Base-by-base conservation (phyloP, 371 early-diverging fungal species). In the Basidiobolus heterosporus region DNA sequence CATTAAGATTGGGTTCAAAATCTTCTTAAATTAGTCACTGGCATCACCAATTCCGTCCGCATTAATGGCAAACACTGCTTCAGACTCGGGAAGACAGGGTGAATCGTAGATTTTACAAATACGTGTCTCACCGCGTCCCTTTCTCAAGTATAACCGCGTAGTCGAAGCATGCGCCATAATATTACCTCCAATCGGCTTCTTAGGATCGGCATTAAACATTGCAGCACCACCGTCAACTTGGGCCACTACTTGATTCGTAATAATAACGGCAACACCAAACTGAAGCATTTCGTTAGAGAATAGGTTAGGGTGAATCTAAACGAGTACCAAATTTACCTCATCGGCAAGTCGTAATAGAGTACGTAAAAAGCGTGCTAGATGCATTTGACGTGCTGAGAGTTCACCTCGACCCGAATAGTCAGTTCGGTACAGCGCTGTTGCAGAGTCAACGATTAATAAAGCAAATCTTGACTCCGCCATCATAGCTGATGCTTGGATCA, bases 201-300 rank as follows among this genome's bases (percentile, higher is more conserved):
- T 87, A 37, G 88, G 83, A 54, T 97, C 96, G 11, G 87, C 80
- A 47, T 75, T 78, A 70, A 95, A 92, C 88, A 93, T 85, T 15
- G 82, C 67, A 41, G 81, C 75, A 7, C 78, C 91, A 40, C 95
- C 97, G 62, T 98, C 98, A 0, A 97, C 97, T 53, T 84, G 85
- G 0, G 98, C 95, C 1, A 98, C 98, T 0, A 98, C 98, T 66
- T 98, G 99, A 58, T 98, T 98, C 3, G 96, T 96, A 22, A 98
- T 92, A 0, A 98, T 92, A 7, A 98, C 94, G 2, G 98, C 98
- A 7, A 97, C 79, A 36, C 94, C 94, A 72, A 91, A 98, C 75
- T 86, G 49, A 13, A 20, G 17, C 46, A 14, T 1, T 14, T 11
- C 39, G 37, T 41, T 23, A 9, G 43, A 2, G 9, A 44, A 44